Base-by-base conservation (phyloP, 495 filamentous ascomycete species). In the Trichoderma virens region DNA sequence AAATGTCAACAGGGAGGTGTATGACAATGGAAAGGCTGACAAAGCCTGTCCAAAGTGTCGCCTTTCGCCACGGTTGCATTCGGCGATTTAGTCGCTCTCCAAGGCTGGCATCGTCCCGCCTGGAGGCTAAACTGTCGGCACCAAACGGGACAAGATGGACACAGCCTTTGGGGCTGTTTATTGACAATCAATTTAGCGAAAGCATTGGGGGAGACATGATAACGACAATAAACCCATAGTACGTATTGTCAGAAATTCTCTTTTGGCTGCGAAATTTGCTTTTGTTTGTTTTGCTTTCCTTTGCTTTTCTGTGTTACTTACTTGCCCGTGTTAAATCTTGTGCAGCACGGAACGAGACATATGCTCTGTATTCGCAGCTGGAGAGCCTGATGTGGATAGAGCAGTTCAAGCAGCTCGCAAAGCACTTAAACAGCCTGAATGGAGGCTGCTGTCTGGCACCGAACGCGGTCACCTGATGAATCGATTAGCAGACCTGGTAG, bases 171-270 rank as follows among this genome's bases (percentile, higher is more conserved):
- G 93, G 93, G 59, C 85, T 98, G 45, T 97, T 97, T 76, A 97
- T 98, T 78, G 95, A 96, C 79, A 97, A 97, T 68, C 91, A 96
- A 71, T 98, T 93, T 72, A 90, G 97, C 62, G 83, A 87, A 67
- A 87, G 89, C 65, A 89, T 83, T 75, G 86, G 86, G 16, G 90
- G 86, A 43, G 83, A 90, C 68, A 96, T 85, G 72, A 83, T 98
- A 41, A 82, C 85, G 8, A 84, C 85, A 28, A 89, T 96, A 71
- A 95, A 92, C 72, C 93, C 93, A 60, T 86, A 87, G 90, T 95
- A 82, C 69, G 83, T 77, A 20, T 62, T 28, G 60, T 35, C 38
- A 63, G 32, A 34, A n/a, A n/a, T n/a, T 67, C 2, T 9, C 34
- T 2, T 32, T 39, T 59, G 39, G 61, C 25, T 60, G 9, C 2